Base-by-base conservation (phyloP, 768 basidiomycete genomes). In the Filobasidium floriforme region DNA sequence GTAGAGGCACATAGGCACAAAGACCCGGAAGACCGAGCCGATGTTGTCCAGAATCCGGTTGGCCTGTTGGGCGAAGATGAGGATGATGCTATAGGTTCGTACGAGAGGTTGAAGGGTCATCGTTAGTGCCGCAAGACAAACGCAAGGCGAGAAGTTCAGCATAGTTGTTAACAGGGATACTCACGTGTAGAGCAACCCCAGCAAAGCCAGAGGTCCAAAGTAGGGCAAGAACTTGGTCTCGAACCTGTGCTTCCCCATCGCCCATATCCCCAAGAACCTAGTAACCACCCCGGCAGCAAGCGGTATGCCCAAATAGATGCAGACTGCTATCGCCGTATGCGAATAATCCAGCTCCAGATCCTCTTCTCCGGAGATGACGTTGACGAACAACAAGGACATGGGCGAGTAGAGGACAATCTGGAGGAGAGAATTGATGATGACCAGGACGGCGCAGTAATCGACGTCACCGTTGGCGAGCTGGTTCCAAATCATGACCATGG, bases 321-420 rank as follows among this genome's bases (percentile, higher is more conserved):
- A 62, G 1, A 77, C 76, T 0, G 76, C 74, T 46, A 78, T 75
- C 26, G 77, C 76, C 1, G 69, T 67, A 18, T 37, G 61, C 9
- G 55, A 59, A 81, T 88, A 76, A 72, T 90, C 85, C 52, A 90
- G 88, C 41, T 85, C 85, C 37, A 87, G 83, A 0, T 86, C 86
- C 54, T 19, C 28, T 18, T 61, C 59, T 61, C 65, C 84, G 6
- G 87, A 85, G 60, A 92, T 84, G 52, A 86, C 78, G 70, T 89
- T 85, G 72, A 91, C 82, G 75, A 91, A 89, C 22, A 90, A 79
- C 0, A 91, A 75, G 0, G 88, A 83, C 69, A 83, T 86, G 0
- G 89, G 90, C 1, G 89, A 86, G 77, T 86, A 89, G 11, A 91
- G 81, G 1, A 86, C 77, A 37, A 90, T 88, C 76, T 92, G 90